Conservation (phyloP, 345 rosid species). For the Salix dunnii region DNA sequence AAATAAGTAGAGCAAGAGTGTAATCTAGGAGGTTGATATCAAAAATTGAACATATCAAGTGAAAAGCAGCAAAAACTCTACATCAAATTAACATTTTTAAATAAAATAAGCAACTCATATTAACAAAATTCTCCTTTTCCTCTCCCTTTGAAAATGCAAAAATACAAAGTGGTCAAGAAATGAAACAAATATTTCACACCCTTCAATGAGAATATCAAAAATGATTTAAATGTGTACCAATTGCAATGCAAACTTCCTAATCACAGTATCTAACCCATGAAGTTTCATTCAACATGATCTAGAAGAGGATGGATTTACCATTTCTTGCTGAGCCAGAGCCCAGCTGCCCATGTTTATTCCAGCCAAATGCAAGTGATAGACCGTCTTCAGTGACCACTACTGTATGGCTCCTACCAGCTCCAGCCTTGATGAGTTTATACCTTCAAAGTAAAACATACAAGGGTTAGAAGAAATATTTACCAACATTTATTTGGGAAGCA, state of each 20-base stretch:
- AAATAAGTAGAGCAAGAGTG: slow-evolving; percentile 10
- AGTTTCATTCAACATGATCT: not conserved
- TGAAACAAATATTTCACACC: not conserved
- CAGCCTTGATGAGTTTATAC: slow-evolving; percentile 69
- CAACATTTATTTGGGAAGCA: not conserved
- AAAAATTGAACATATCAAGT: not conserved
- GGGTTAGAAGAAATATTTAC: not conserved
- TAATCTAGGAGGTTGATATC: not conserved
- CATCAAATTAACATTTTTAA: not conserved
- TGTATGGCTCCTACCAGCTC: slow-evolving; percentile 75
- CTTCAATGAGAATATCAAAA: not conserved
- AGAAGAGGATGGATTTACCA: slow-evolving; percentile 41
- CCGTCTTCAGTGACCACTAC: slow-evolving; percentile 81
- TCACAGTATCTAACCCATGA: not conserved
- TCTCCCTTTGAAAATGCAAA: not conserved
- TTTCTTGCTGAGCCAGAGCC: slow-evolving; percentile 75
- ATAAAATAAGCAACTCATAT: not conserved
- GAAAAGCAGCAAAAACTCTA: not conserved
- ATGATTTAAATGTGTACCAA: not conserved
- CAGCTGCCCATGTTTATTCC: slow-evolving; percentile 96
- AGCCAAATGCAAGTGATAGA: slow-evolving; percentile 79
- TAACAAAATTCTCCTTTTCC: not conserved
- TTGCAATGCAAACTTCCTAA: not conserved
- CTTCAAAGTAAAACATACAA: slow-evolving; percentile 32
- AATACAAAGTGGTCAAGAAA: not conserved